Conservation (phyloP, 805 yeast species). For the Lachancea dasiensis region DNA sequence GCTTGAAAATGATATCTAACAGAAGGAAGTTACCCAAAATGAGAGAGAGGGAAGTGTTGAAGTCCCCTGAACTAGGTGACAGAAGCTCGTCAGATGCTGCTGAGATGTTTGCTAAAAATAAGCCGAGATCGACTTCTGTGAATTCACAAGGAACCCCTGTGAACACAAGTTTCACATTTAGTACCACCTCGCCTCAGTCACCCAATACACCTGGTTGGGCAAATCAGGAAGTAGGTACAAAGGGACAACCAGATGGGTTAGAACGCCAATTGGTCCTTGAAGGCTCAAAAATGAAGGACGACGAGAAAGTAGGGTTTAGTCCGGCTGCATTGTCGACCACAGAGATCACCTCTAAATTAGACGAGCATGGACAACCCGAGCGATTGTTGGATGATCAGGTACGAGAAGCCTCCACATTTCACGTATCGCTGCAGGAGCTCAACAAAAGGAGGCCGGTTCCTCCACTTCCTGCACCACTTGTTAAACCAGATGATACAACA, state of each 20-base stretch:
- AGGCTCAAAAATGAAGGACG: too few relatives aligned
- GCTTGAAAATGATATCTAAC: constrained; percentile 29
- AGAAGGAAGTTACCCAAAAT: constrained; percentile 28
- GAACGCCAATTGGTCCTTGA: too few relatives aligned
- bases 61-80: constrained; percentile 4
- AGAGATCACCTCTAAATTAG: too few relatives aligned
- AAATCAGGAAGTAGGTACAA: background rate
- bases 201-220: constrained; percentile 4
- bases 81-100: constrained; percentile 12
- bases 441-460: constrained; percentile 9
- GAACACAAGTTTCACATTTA: background rate
- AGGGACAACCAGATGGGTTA: too few relatives aligned
- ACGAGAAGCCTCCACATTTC: too few relatives aligned
- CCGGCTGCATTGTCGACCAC: too few relatives aligned
- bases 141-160: constrained; percentile 9
- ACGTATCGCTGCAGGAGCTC: constrained; percentile 5
- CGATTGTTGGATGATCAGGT: too few relatives aligned
- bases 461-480: constrained; percentile 3
- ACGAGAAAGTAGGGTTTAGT: too few relatives aligned
- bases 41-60: constrained; percentile 3
- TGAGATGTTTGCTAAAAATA: constrained; percentile 29
- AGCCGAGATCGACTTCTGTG: constrained; percentile 17
- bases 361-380: too few relatives aligned
- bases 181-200: background rate
- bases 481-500: background rate